Percentiles rank a stretch among this genome's conserved stretches.
Evolutionary conservation across 1,139 yeast species (phyloP).

Genomic region (Candida sp.): DNA sequence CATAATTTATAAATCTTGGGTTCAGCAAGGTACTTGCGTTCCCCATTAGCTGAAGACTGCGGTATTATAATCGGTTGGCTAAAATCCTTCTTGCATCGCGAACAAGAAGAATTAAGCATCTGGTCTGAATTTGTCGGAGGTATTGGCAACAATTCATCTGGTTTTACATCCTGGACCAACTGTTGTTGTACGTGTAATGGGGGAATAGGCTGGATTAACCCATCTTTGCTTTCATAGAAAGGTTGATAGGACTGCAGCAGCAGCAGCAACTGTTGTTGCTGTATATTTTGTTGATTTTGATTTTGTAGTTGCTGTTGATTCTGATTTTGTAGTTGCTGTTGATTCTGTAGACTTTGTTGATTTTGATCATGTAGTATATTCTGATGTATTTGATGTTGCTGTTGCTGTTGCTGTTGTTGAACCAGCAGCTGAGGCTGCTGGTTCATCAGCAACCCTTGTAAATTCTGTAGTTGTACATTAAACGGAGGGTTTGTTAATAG

Average conservation of each 20-base stretch:
- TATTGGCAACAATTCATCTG: neutral
- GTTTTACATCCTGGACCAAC: constrained; percentile 13
- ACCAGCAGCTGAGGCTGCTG: constrained; percentile 5
- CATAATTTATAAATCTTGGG: constrained; percentile 56
- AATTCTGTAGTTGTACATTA: constrained; percentile 1
- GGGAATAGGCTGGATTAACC: constrained; percentile 41
- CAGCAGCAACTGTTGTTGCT: constrained; percentile 6
- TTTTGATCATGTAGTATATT: constrained; percentile 10
- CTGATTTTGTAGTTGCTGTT: neutral
- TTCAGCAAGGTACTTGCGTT: constrained; percentile 28
- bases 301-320: constrained; percentile 4
- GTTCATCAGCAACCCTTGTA: neutral
- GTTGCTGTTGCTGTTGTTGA: constrained; percentile 9
- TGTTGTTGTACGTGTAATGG: constrained; percentile 47
- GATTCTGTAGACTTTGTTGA: constrained; percentile 7
- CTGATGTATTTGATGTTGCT: constrained; percentile 9
- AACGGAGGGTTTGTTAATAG: constrained; percentile 1
- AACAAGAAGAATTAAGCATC: constrained; percentile 30
- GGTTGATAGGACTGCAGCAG: constrained; percentile 3
- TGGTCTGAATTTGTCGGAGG: constrained; percentile 7
- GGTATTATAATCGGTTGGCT: constrained; percentile 43
- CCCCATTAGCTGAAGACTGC: constrained; percentile 17
- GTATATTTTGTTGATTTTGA: constrained; percentile 9
- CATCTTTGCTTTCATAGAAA: constrained; percentile 13
- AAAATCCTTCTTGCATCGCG: constrained; percentile 60